These are phyloP conservation scores for Trichoderma orchidacearum DNA, from an alignment of 495 filamentous ascomycete genomes.

Conservation along the genomic window DNA sequence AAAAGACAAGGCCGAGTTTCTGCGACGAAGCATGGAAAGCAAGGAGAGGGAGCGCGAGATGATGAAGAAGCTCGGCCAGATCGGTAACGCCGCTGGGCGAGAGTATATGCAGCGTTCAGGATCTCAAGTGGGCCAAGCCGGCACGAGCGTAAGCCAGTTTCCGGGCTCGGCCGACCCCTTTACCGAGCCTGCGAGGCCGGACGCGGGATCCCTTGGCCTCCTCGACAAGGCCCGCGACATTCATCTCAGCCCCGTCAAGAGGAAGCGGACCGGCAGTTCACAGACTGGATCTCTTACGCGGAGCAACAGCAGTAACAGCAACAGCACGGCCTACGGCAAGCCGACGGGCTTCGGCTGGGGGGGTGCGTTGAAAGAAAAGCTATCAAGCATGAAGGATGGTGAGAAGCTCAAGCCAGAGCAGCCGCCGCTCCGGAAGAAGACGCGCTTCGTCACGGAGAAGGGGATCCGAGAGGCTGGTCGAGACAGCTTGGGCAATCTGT, in stretches of 20 bases:
- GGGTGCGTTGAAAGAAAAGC: constrained; percentile 25
- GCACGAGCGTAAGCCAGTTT: constrained; percentile 5
- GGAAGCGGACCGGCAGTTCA: constrained; percentile 39
- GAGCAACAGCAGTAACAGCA: constrained; percentile 1
- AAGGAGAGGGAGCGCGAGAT: constrained; percentile 75
- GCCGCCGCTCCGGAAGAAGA: constrained; percentile 55
- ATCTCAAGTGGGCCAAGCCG: neutral
- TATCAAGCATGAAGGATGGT: constrained; percentile 40
- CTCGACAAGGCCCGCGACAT: constrained; percentile 39
- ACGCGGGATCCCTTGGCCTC: constrained; percentile 34
- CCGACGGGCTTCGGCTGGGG: constrained; percentile 32
- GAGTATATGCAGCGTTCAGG: constrained; percentile 52
- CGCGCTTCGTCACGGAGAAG: constrained; percentile 63
- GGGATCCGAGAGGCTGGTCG: constrained; percentile 65
- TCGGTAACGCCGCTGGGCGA: constrained; percentile 54
- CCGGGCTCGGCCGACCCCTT: constrained; percentile 3
- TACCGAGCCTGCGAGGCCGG: neutral
- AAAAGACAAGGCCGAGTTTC: constrained; percentile 47
- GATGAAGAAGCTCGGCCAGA: constrained; percentile 46
- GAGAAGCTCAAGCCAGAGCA: constrained; percentile 21
- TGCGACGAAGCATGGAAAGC: constrained; percentile 53
- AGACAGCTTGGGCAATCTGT: constrained; percentile 50
- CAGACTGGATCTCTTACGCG: constrained; percentile 16
- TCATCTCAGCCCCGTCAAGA: constrained; percentile 59
- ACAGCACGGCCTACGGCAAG: neutral